Evolutionary conservation across 1,284 basidiomycete genomes (phyloP), one percentile per base, ranked within the genome.

Genomic region (Ustilago xerochloae): DNA sequence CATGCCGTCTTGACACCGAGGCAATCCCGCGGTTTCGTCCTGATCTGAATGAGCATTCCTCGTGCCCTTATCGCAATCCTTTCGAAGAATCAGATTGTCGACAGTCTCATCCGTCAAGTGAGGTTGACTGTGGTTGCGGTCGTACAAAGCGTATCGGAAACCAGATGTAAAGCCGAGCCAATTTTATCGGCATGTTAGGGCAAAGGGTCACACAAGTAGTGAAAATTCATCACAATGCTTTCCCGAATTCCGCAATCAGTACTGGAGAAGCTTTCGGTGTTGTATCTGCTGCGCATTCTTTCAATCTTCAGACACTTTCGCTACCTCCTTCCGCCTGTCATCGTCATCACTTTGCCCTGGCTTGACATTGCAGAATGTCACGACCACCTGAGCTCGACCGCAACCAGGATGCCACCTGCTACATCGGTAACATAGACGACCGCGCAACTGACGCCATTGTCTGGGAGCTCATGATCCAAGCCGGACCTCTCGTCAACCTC

Each of bases 391-490:
- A 81, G 55, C 57, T 80, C 13, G 80, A 83, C 46, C 81, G 81
- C 39, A 84, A 84, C 45, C 82, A 83, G 52, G 81, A 84, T 36
- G 81, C 82, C 18, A 83, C 81, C n/a, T 83, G 81, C 73, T 84
- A 84, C 57, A 70, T 84, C 16, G 96, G 96, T 70, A 99, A 99
- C 85, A 88, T 99, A 35, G 96, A 99, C 82, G 97, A 98, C 85
- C 89, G 93, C 60, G 94, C 92, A 81, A 89, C 92, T 8, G 96
- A 99, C 85, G 93, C 94, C 46, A 88, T 99, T 72, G 88, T 99
- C 70, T 99, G 96, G 96, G 96, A 99, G 87, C 87, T 99, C 50
- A 99, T 99, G 96, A 86, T 98, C 66, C 96, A 98, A 87, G 95
- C 95, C 12, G 96, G 96, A 6, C 96, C 96, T 71, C 93, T 98